Evolutionary conservation across 2,329 filamentous ascomycete species (phyloP), one percentile per base, ranked within the genome.

Genomic region (Lecanoromycetidae sp.): DNA sequence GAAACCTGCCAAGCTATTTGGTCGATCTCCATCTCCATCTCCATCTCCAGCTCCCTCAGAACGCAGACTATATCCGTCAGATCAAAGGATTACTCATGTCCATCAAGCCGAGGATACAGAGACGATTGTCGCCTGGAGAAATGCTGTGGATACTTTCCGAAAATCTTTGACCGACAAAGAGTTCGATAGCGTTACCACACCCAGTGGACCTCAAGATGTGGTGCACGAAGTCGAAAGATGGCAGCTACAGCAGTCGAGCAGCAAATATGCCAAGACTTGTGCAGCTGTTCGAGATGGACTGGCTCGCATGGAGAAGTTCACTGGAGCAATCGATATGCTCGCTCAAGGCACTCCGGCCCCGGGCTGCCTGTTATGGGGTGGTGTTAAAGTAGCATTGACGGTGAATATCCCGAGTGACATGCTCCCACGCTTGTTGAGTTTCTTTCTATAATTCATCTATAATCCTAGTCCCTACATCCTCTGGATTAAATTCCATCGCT

Each of bases 121-220:
- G 37, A 45, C 34, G 2, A 38, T 17, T 3, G n/a, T 22, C 17
- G 25, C 33, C 23, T 38, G 17, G 26, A 43, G 26, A 38, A 39
- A 30, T 19, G 35, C 35, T 10, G 25, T 20, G 35, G 22, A 41
- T 9, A 37, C 36, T 5, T 48, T 36, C 40, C 23, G 29, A 8
- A 23, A 36, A 15, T 35, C 44, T 20, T 26, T 35, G 20, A 35
- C 37, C 4, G 37, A 41, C 15, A 34, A 36, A 6, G 30, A 47
- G 8, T 4, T 13, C 12, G 36, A 33, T 5, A 19, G 17, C 20
- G 41, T 41, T 17, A 26, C 23, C 26, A 22, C 41, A 29, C 20
- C 44, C 22, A 40, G 20, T 41, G 37, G 30, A 17, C 45, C 37
- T 2, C 22, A 29, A 23, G 45, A 47, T 35, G 17, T 41, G 19